Percentiles rank a stretch among this genome's conserved stretches.
These are phyloP conservation scores for Boletus rubescentipes DNA, from an alignment of 768 basidiomycete genomes.

Conservation along the genomic window DNA sequence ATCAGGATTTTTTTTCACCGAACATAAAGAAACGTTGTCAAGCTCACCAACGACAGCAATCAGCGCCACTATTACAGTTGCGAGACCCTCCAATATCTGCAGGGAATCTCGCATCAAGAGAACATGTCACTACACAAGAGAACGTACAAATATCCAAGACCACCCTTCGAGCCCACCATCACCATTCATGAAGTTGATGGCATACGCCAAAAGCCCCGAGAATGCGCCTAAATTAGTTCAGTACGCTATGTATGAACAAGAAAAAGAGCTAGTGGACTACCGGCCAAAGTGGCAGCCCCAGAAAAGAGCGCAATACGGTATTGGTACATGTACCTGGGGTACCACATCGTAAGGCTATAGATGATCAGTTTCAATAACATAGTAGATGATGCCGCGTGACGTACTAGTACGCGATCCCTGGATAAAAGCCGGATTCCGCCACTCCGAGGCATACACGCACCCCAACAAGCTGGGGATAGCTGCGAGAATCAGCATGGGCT, in stretches of 20 bases:
- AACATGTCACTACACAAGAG: background rate
- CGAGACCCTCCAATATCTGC: constrained; percentile 5
- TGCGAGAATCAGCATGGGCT: background rate
- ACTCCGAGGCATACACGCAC: constrained; percentile 1
- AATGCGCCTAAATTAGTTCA: background rate
- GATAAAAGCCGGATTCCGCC: constrained; percentile 3
- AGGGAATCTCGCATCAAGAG: background rate
- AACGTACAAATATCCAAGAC: constrained; percentile 7
- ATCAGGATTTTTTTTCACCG: background rate
- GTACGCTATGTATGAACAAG: background rate
- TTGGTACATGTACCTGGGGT: constrained; percentile 5
- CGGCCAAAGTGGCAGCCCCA: constrained; percentile 1
- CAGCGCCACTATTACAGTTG: background rate
- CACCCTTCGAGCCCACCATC: constrained; percentile 1
- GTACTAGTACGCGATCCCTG: background rate
- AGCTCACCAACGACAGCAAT: background rate
- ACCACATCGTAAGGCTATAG: constrained; percentile 2
- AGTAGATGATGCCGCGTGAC: background rate
- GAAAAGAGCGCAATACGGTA: constrained; percentile 5
- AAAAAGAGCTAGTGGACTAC: background rate
- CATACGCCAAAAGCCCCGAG: constrained; percentile 2
- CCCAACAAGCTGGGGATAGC: constrained; percentile 1
- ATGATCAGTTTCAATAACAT: background rate
- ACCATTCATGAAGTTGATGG: constrained; percentile 2
- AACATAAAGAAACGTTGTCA: background rate